phyloP scores from a whole-genome alignment of 116 monocot species.

The Phalaenopsis hybrid region DNA sequence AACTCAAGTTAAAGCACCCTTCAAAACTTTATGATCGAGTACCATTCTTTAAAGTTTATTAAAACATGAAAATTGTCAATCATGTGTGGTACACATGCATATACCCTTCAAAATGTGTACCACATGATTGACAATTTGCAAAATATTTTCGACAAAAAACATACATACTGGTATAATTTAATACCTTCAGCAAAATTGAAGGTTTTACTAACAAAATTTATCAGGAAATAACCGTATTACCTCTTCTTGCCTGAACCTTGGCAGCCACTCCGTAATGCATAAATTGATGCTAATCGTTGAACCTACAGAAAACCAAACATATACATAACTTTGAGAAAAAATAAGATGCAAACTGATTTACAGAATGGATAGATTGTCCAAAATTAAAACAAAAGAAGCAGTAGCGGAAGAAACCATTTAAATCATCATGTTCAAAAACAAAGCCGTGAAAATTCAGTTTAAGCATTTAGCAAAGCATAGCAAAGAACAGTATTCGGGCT shows the following conservation, averaged over 20 bases:
- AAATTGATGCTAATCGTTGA: constrained; percentile 79
- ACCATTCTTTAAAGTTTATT: no score
- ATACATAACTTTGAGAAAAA: neutral
- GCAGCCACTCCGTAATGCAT: constrained; percentile 56
- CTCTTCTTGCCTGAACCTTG: constrained; percentile 96
- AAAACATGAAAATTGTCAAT: no score
- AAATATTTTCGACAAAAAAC: neutral
- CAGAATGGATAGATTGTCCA: neutral
- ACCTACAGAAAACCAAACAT: constrained; percentile 34
- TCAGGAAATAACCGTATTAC: constrained; percentile 22
- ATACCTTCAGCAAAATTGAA: neutral
- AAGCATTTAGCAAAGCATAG: no score
- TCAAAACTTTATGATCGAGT: no score
- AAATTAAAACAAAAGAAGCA: neutral
- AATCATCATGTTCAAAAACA: no score
- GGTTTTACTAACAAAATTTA: neutral
- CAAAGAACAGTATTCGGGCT: no score
- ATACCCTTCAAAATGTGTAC: neutral
- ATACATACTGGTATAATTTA: neutral
- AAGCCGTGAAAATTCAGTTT: no score
- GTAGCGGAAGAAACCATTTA: no score
- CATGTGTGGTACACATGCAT: neutral
- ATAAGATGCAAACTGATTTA: neutral
- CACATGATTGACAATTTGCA: neutral
- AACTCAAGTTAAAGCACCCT: no score